Evolutionary conservation across 2,329 filamentous ascomycete species (phyloP), one percentile per base, ranked within the genome.

Genomic region (Colletotrichum trifolii): DNA sequence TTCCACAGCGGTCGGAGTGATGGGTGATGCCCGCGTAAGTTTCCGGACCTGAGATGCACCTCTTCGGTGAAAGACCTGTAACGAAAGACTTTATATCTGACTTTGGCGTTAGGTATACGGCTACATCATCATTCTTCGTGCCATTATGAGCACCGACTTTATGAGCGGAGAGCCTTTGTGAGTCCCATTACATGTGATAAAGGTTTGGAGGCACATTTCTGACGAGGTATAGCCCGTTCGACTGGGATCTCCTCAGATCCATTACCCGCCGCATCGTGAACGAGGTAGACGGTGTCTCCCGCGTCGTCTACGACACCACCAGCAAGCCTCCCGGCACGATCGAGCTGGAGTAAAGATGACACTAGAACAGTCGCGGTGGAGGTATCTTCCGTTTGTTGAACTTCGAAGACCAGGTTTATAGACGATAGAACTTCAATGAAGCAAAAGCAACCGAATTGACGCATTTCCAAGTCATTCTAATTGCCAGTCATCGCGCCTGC

Each of bases 241-340:
- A 58, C 84, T 85, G 69, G 81, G 83, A 25, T 17, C 89, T 48
- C 94, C 73, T 81, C 25, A 25, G 25, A 25, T 25, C 25, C 25
- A 25, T 25, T 25, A 25, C 25, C 25, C 25, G 25, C 12, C 82
- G 89, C 65, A 94, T 94, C 71, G 86, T 91, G 64, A 95, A 76
- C 66, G 68, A 73, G 77, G 90, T 94, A 1, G 82, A 90, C 47
- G 91, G 91, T 10, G 87, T 94, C 15, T 87, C 87, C 70, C 82
- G 91, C 42, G 91, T 94, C 42, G 81, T 87, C 12, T 93, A 93
- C 46, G 67, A 68, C 38, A 68, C 49, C 11, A 68, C 65, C 35
- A 56, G 53, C 35, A 64, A 67, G 48, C 60, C 66, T 43, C 58
- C 61, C 8, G 66, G 43, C 15, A 46, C 43, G 9, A 46, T 46